Percentiles rank a stretch among this genome's conserved stretches.
phyloP scores from a whole-genome alignment of 345 rosid genomes.

The Rhodomyrtus tomentosa region DNA sequence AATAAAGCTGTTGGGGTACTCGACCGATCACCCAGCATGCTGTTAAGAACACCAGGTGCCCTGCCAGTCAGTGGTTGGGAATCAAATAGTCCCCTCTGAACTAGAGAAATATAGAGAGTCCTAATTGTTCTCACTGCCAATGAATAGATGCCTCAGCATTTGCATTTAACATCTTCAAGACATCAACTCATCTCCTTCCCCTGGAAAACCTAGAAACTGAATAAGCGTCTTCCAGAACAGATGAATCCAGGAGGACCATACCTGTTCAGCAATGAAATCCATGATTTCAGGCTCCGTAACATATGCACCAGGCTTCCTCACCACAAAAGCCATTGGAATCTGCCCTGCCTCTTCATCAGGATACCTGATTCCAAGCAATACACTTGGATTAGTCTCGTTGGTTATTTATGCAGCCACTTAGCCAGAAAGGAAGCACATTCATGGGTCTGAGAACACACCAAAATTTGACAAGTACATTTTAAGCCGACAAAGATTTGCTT shows the following conservation, averaged over 20 bases:
- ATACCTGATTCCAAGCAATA: constrained; percentile 28
- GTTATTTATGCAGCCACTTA: not conserved
- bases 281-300: constrained; percentile 43
- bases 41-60: not conserved
- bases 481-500: not conserved
- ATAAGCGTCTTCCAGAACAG: not conserved
- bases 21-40: not conserved
- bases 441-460: not conserved
- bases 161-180: not conserved
- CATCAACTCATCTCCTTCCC: not conserved
- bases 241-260: constrained; percentile 3
- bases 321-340: constrained; percentile 91
- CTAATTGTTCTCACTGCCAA: not conserved
- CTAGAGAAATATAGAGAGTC: not conserved
- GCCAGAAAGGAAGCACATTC: not conserved
- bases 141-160: not conserved
- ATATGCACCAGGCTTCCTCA: constrained; percentile 61
- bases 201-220: not conserved
- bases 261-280: constrained; percentile 73
- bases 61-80: not conserved
- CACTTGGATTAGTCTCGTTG: not conserved
- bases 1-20: not conserved
- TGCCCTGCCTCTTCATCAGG: constrained; percentile 94
- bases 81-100: no score
- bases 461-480: not conserved